Evolutionary conservation across 2,329 filamentous ascomycete species (phyloP), one percentile per base, ranked within the genome.

Genomic region (Penicillium sp.): DNA sequence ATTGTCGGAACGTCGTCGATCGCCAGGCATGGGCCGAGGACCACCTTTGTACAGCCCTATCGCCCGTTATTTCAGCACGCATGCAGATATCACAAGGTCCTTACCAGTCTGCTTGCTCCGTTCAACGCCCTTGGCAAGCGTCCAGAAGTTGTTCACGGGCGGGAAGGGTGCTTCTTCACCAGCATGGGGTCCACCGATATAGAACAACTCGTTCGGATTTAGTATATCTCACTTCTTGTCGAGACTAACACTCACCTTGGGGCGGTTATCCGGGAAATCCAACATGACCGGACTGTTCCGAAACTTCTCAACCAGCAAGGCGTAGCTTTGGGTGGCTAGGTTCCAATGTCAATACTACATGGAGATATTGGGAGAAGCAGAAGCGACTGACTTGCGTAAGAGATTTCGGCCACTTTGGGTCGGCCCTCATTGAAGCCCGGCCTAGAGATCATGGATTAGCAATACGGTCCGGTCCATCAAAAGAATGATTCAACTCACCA

Each of bases 241-340:
- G 53, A 35, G n/a, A 56, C 27, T 5, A 19, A 6, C 8, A 58
- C 71, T 64, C 73, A 92, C 89, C 82, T 96, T 96, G 0, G 95
- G 95, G 1, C 92, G 88, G 68, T 92, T 96, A 52, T 89, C 87
- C 0, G 86, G 81, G 11, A 87, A 85, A 75, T 98, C 93, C 1
- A 93, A 81, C 92, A 98, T 97, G 29, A 99, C 92, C 0, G 92
- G 93, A 39, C 92, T 96, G 78, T 99, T 99, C 35, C 95, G 88
- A 70, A 99, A 99, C 72, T 98, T 97, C 73, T 96, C 90, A 7
- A 97, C 86, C 0, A 98, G 82, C 62, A 91, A 93, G 69, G 96
- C 92, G 62, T 89, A 89, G 46, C 95, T 95, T 78, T 99, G 95
- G 58, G 96, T 93, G 13, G 93, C 90, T 92, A 11, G 56, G 56